These are phyloP conservation scores for Talaromyces thailandensis DNA, from an alignment of 495 filamentous ascomycete genomes.

Conservation along the genomic window DNA sequence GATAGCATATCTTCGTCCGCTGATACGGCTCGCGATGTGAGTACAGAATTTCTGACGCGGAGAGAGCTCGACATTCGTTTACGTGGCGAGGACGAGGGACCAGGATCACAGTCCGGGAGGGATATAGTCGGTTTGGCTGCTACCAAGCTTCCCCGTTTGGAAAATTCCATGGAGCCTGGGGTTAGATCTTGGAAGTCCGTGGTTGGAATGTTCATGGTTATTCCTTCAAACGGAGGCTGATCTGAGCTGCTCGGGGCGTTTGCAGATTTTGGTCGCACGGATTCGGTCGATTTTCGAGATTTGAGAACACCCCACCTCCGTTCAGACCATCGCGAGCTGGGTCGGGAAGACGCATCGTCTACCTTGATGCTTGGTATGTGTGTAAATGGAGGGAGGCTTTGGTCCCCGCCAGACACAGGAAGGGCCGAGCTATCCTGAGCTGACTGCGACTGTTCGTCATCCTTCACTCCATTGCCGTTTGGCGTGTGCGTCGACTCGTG, in stretches of 20 bases:
- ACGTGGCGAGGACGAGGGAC: background rate
- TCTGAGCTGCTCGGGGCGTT: constrained; percentile 26
- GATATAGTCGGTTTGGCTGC: constrained; percentile 14
- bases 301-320: constrained; percentile 31
- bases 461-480: background rate
- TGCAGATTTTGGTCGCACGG: constrained; percentile 23
- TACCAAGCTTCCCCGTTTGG: constrained; percentile 44
- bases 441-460: background rate
- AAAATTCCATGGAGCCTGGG: constrained; percentile 46
- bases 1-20: constrained; percentile 80
- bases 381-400: constrained; percentile 22
- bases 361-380: constrained; percentile 36
- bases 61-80: constrained; percentile 16
- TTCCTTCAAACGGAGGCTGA: constrained; percentile 38
- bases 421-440: background rate
- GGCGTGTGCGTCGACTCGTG: background rate
- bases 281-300: constrained; percentile 26
- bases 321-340: constrained; percentile 37
- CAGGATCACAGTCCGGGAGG: constrained; percentile 9
- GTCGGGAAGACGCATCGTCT: constrained; percentile 26
- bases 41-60: constrained; percentile 25
- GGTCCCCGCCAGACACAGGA: background rate
- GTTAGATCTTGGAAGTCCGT: constrained; percentile 43
- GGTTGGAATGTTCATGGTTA: constrained; percentile 49
- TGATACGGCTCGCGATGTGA: constrained; percentile 39